phyloP scores from a whole-genome alignment of 2,329 filamentous ascomycete genomes.

The Botryotinia globosa region DNA sequence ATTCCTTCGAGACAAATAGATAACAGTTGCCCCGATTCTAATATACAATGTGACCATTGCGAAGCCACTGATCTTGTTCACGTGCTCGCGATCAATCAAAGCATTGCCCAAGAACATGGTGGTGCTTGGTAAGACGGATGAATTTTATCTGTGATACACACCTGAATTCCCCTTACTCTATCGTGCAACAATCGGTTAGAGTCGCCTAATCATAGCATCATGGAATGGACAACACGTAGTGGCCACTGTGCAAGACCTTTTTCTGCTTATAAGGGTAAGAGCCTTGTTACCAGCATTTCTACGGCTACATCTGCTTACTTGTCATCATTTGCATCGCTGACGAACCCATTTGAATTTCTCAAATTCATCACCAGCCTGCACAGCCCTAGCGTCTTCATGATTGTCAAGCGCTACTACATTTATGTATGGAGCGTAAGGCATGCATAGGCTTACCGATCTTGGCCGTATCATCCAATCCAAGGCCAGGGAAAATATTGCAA shows the following conservation, averaged over 20 bases:
- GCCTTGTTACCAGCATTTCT: neutral
- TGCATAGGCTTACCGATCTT: constrained; percentile 37
- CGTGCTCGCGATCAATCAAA: neutral
- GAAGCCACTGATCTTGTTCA: neutral
- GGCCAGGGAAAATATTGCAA: constrained; percentile 16
- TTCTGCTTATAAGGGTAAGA: neutral
- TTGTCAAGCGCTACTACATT: neutral
- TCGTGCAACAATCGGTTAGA: neutral
- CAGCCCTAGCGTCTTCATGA: neutral
- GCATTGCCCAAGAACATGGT: neutral
- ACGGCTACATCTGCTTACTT: neutral
- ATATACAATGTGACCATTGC: neutral
- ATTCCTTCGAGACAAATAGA: neutral
- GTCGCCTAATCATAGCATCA: neutral
- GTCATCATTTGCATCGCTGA: neutral
- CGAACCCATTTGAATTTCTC: neutral
- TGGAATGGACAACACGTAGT: neutral
- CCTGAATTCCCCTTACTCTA: neutral
- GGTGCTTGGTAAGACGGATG: neutral
- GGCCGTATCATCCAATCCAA: constrained; percentile 33
- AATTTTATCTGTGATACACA: neutral
- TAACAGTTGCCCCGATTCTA: too few species aligned
- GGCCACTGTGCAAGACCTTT: neutral
- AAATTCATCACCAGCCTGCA: neutral
- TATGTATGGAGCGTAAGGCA: constrained; percentile 34